These are phyloP conservation scores for Pelargonium australe DNA, from an alignment of 441 rosid genomes.

Conservation along the genomic window DNA sequence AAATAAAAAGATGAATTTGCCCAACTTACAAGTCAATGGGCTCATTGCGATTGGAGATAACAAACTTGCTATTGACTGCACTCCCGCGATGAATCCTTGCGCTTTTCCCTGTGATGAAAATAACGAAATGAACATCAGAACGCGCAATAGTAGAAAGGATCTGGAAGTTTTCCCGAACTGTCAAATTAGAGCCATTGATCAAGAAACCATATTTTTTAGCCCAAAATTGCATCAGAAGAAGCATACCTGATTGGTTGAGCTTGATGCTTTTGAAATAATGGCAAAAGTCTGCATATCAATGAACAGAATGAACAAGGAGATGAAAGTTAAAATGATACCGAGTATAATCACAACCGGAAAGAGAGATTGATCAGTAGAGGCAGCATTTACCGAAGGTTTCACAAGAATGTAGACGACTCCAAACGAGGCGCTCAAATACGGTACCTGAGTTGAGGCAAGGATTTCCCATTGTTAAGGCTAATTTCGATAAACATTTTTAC, in stretches of 20 bases:
- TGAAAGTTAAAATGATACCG: too few relatives aligned
- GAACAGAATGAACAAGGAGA: background rate
- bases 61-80: slow-evolving; percentile 22
- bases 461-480: background rate
- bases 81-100: slow-evolving; percentile 15
- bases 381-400: slow-evolving; percentile 23
- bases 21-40: slow-evolving; percentile 22
- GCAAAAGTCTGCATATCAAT: slow-evolving; percentile 21
- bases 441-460: slow-evolving; percentile 34
- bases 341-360: background rate
- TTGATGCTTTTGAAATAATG: slow-evolving; percentile 27
- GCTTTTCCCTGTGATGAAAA: slow-evolving; percentile 2
- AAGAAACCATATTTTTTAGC: background rate
- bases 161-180: too few relatives aligned
- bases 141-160: too few relatives aligned
- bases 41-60: slow-evolving; percentile 27
- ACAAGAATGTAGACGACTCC: slow-evolving; percentile 25
- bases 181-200: background rate
- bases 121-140: background rate
- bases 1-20: background rate
- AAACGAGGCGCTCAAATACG: slow-evolving; percentile 34
- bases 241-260: slow-evolving; percentile 23
- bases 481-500: too few relatives aligned
- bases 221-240: too few relatives aligned
- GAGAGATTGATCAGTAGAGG: background rate